Evolutionary conservation across 371 early-diverging fungal genomes (phyloP), one percentile per base, ranked within the genome.

Genomic region (Mortierella sp.): DNA sequence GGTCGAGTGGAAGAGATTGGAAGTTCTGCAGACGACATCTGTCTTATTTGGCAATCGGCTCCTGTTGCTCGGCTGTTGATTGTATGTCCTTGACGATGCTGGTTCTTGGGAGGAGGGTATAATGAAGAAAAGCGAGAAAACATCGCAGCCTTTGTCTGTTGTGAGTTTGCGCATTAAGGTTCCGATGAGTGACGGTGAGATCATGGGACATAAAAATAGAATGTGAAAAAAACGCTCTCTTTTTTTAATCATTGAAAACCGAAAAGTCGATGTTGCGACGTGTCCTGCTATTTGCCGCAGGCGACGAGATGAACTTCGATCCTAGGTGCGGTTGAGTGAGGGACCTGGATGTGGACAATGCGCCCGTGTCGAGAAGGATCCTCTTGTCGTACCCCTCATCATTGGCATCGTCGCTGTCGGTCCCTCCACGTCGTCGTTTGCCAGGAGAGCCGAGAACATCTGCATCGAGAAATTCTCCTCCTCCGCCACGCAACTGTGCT

Each of bases 401-500:
- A 5, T 44, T 54, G 28, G 51, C 57, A 8, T 73, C 73, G n/a
- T 73, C 73, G 10, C 55, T 55, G 10, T 73, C 43, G 5, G 13
- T 21, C 21, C 53, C 53, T 37, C 53, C 43, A 53, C 73, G 53
- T n/a, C 73, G 72, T 72, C 72, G 73, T 40, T 78, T 78, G 37
- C 69, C 69, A 0, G 74, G 78, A 14, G 78, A 78, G 3, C 78
- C 78, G 24, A 69, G 21, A 0, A 67, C 21, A 2, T 54, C 70
- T 48, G 48, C 13, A 5, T 48, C 69, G 31, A 14, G 14, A 3
- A 21, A 5, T 34, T 34, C 61, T 8, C 61, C 31, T 61, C 16
- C 9, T 31, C 34, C 21, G 16, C 74, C 81, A 10, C 81, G 77
- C 40, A 81, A 64, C 21, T 81, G 81, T 8, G 81, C 73, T 5